Evolutionary conservation across 768 basidiomycete genomes (phyloP).

Genomic region (Chalciporus chontae): DNA sequence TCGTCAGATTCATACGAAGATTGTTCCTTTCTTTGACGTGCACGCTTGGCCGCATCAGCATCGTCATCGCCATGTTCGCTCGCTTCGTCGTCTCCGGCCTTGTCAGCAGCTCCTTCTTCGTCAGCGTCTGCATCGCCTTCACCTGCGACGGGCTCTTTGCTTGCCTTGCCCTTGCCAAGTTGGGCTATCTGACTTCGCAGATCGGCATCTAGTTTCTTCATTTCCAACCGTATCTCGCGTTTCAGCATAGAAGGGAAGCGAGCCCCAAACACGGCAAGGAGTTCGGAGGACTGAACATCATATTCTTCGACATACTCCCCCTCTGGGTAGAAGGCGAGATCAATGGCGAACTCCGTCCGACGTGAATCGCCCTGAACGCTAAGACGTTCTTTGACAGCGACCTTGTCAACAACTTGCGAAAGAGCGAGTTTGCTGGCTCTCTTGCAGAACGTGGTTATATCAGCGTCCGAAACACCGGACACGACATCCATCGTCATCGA

Average conservation of each 20-base stretch:
- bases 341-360: slow-evolving; percentile 74
- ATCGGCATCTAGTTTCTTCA: slow-evolving; percentile 81
- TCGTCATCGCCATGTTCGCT: slow-evolving; percentile 83
- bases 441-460: slow-evolving; percentile 82
- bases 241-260: slow-evolving; percentile 79
- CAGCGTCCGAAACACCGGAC: slow-evolving; percentile 44
- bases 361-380: slow-evolving; percentile 64
- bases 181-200: slow-evolving; percentile 74
- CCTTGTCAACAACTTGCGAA: slow-evolving; percentile 82
- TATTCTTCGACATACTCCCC: slow-evolving; percentile 84
- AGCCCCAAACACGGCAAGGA: slow-evolving; percentile 65
- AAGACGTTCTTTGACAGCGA: slow-evolving; percentile 77
- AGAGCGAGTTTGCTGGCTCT: slow-evolving; percentile 80
- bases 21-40: slow-evolving; percentile 68
- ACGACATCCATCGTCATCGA: slow-evolving; percentile 88
- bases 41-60: slow-evolving; percentile 73
- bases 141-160: slow-evolving; percentile 38
- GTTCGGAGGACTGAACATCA: slow-evolving; percentile 65
- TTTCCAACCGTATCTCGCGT: slow-evolving; percentile 81
- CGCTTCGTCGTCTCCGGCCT: slow-evolving; percentile 54
- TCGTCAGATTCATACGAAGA: slow-evolving; percentile 67
- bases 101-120: slow-evolving; percentile 40
- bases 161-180: slow-evolving; percentile 74
- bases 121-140: slow-evolving; percentile 50
- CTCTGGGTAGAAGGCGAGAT: slow-evolving; percentile 81